Conservation (phyloP, 2,329 filamentous ascomycete species). For the Hypomyces rosellus region DNA sequence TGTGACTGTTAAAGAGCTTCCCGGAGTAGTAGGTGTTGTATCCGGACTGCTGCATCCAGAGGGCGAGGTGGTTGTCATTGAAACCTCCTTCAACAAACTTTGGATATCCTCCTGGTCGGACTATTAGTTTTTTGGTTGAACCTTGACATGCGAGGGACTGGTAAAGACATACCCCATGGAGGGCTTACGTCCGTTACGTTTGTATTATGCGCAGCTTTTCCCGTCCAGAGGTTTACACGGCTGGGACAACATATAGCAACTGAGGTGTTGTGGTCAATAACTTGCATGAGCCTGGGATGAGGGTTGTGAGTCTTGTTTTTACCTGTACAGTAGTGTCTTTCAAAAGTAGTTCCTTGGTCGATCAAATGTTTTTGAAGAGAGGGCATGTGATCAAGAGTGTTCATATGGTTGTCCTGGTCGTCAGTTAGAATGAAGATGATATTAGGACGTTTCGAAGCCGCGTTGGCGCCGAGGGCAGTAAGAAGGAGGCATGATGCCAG, state of each 20-base stretch:
- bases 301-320: not conserved
- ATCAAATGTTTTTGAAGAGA: conserved; percentile 49
- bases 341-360: conserved; percentile 52
- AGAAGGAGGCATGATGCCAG: conserved; percentile 5
- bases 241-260: conserved; percentile 63
- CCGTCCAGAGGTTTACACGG: conserved; percentile 58
- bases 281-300: not conserved
- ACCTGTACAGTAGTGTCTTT: conserved; percentile 56
- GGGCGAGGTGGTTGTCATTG: conserved; percentile 61
- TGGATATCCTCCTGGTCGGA: conserved; percentile 41
- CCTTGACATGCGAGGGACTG: too few relatives aligned
- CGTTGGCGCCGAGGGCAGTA: not conserved
- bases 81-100: conserved; percentile 60
- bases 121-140: too few relatives aligned
- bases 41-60: conserved; percentile 63
- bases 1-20: conserved; percentile 65
- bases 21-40: conserved; percentile 68
- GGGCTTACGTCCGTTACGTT: conserved; percentile 56
- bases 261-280: not conserved
- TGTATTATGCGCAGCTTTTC: conserved; percentile 62
- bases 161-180: conserved; percentile 39
- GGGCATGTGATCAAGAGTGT: conserved; percentile 57
- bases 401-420: conserved; percentile 58
- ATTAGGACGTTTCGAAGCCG: conserved; percentile 31
- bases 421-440: conserved; percentile 63